These are phyloP conservation scores for Nakazawaea anatomiae DNA, from an alignment of 805 yeast species.

Conservation along the genomic window DNA sequence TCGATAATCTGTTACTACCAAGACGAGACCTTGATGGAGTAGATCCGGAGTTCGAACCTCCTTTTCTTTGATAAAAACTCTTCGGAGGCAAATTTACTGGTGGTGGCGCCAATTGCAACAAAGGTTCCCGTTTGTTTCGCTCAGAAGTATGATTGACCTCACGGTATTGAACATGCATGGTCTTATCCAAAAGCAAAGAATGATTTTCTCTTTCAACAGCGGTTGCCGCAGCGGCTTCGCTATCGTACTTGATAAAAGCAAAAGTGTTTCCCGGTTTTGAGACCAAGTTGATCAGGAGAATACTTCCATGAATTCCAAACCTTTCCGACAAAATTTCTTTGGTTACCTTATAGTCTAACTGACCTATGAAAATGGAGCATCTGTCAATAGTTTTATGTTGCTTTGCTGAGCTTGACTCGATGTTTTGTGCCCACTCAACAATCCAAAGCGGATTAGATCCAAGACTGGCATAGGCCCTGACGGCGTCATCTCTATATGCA, in stretches of 20 bases:
- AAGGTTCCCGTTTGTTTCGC: constrained; percentile 17
- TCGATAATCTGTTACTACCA: background rate
- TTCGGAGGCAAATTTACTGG: constrained; percentile 58
- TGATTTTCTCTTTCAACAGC: constrained; percentile 87
- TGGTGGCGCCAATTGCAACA: constrained; percentile 62
- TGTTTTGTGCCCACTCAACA: constrained; percentile 85
- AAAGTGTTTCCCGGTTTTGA: constrained; percentile 47
- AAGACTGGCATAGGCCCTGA: constrained; percentile 71
- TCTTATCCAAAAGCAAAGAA: constrained; percentile 61
- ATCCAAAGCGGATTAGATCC: constrained; percentile 48
- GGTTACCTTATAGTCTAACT: constrained; percentile 48
- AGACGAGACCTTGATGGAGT: constrained; percentile 8
- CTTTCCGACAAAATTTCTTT: constrained; percentile 50
- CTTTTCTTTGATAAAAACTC: constrained; percentile 19
- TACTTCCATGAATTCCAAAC: constrained; percentile 63
- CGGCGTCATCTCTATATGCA: constrained; percentile 82
- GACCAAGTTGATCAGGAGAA: constrained; percentile 50
- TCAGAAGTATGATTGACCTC: constrained; percentile 40
- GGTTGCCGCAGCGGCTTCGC: constrained; percentile 72
- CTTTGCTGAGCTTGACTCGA: constrained; percentile 34
- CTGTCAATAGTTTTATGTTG: constrained; percentile 53
- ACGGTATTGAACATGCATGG: constrained; percentile 82
- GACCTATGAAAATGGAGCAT: constrained; percentile 75
- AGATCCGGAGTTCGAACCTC: constrained; percentile 14
- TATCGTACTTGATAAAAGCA: constrained; percentile 66